These are phyloP conservation scores for Globisporangium paroecandrum DNA, from an alignment of 352 stramenopile species.

Conservation along the genomic window DNA sequence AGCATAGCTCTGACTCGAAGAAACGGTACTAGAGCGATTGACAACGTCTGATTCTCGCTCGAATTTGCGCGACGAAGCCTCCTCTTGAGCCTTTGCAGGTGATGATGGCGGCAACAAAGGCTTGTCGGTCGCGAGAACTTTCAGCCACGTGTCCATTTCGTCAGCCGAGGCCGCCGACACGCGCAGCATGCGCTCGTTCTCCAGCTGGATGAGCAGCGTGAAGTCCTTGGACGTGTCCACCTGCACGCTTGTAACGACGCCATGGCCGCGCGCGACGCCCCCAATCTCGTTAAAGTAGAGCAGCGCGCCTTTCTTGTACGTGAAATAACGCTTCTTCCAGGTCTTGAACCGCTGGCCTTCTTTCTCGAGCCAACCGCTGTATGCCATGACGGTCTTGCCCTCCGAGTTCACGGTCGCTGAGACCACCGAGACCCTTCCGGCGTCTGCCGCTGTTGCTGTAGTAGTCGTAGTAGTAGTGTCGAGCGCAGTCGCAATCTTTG, in stretches of 20 bases:
- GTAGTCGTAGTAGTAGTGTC: background rate
- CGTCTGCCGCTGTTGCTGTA: background rate
- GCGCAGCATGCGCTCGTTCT: slow-evolving; percentile 30
- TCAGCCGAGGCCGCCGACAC: slow-evolving; percentile 28
- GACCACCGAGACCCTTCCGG: background rate
- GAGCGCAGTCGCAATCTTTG: background rate
- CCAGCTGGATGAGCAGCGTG: slow-evolving; percentile 45
- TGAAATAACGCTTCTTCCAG: slow-evolving; percentile 78
- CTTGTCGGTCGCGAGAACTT: slow-evolving; percentile 27
- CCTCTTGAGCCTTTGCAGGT: background rate
- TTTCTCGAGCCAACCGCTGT: slow-evolving; percentile 76
- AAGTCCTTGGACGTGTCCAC: slow-evolving; percentile 46
- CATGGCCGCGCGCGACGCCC: slow-evolving; percentile 55
- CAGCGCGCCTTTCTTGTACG: slow-evolving; percentile 58
- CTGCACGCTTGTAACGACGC: slow-evolving; percentile 39
- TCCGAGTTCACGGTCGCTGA: slow-evolving; percentile 21
- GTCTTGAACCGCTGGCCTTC: slow-evolving; percentile 74
- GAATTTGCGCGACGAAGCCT: background rate
- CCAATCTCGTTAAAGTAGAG: slow-evolving; percentile 73
- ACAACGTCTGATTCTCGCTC: slow-evolving; percentile 13
- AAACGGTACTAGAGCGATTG: slow-evolving; percentile 17
- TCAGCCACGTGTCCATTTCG: slow-evolving; percentile 47
- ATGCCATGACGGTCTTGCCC: slow-evolving; percentile 19
- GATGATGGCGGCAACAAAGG: background rate
- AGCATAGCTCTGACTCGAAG: slow-evolving; percentile 22